Conservation (phyloP, 208 protist genomes). For the Crithidia bombi region DNA sequence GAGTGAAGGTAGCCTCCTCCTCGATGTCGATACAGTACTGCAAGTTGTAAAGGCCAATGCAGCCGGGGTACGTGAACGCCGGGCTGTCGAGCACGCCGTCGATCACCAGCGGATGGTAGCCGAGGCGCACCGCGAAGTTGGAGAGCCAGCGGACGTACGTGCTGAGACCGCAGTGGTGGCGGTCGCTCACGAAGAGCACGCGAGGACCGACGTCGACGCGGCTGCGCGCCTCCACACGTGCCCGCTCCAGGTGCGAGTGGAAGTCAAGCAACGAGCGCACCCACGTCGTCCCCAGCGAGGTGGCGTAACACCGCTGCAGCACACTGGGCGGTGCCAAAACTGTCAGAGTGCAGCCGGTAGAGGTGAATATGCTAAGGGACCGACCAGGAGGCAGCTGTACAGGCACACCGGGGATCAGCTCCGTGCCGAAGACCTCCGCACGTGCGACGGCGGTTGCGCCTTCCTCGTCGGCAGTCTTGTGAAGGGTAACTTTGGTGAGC, state of each 20-base stretch:
- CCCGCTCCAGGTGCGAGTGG: slow-evolving; percentile 58
- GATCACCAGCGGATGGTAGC: slow-evolving; percentile 71
- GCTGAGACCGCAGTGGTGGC: slow-evolving; percentile 49
- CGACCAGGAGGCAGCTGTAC: slow-evolving; percentile 48
- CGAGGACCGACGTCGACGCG: slow-evolving; percentile 53
- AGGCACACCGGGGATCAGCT: slow-evolving; percentile 51
- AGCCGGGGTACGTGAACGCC: slow-evolving; percentile 46
- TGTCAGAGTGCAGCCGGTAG: slow-evolving; percentile 59
- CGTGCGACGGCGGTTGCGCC: slow-evolving; percentile 20
- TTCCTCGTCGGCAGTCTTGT: slow-evolving; percentile 23
- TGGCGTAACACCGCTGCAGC: slow-evolving; percentile 59
- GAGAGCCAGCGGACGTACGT: slow-evolving; percentile 51
- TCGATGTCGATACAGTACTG: slow-evolving; percentile 70
- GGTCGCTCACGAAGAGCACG: slow-evolving; percentile 64
- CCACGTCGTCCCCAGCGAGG: slow-evolving; percentile 40
- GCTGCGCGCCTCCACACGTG: slow-evolving; percentile 44
- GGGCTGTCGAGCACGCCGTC: slow-evolving; percentile 49
- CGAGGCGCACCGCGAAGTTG: slow-evolving; percentile 64
- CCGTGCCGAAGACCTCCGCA: slow-evolving; percentile 63
- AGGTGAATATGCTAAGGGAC: slow-evolving; percentile 58
- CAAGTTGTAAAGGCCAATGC: slow-evolving; percentile 50
- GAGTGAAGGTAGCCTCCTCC: slow-evolving; percentile 59
- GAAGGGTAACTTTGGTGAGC: slow-evolving; percentile 38
- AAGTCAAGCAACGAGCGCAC: slow-evolving; percentile 67
- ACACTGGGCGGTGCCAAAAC: slow-evolving; percentile 44